Evolutionary conservation across 1,284 basidiomycete genomes (phyloP), one percentile per base, ranked within the genome.

Genomic region (Anthracocystis walkeri): DNA sequence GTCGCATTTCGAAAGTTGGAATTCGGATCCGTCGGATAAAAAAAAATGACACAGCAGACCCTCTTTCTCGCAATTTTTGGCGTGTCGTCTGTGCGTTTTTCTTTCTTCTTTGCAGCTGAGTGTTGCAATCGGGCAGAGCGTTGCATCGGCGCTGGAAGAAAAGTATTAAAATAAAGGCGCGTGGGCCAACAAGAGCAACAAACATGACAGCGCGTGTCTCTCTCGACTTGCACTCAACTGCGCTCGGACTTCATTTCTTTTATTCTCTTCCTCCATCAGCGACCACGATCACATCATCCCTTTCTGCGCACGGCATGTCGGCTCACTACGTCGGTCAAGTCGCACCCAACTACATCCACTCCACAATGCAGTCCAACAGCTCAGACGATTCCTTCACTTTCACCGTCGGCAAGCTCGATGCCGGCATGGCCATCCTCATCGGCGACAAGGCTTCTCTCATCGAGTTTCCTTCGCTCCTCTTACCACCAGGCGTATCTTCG

Each of bases 351-450:
- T 73, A 79, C 57, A 46, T 78, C 31, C 76, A 75, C 52, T 75
- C 72, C 38, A 65, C 55, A 46, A 72, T 75, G 69, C 69, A 63
- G 49, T 20, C 65, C 64, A 61, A 65, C 51, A 64, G 62, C 49
- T 27, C 59, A 18, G 74, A 76, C 44, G 74, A 76, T 21, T 68
- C 65, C 3, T 76, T 72, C 72, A 83, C 81, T 25, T 85, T 85
- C 53, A 84, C 83, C 40, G 82, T 85, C 33, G 83, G 83, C 59
- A 85, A 85, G 76, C 80, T 85, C 54, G 74, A 82, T 68, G 81
- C 79, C 14, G 80, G 79, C 59, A 82, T 83, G 82, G 83, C 83
- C 42, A 85, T 85, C 65, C 78, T 85, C 64, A 83, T 85, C 29
- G 83, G 83, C 29, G 79, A 83, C 27, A 78, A 81, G 45, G 83